Percentiles rank a stretch among this genome's conserved stretches.
These are phyloP conservation scores for Fusarium dlaminii DNA, from an alignment of 2,329 filamentous ascomycete species.

Conservation along the genomic window DNA sequence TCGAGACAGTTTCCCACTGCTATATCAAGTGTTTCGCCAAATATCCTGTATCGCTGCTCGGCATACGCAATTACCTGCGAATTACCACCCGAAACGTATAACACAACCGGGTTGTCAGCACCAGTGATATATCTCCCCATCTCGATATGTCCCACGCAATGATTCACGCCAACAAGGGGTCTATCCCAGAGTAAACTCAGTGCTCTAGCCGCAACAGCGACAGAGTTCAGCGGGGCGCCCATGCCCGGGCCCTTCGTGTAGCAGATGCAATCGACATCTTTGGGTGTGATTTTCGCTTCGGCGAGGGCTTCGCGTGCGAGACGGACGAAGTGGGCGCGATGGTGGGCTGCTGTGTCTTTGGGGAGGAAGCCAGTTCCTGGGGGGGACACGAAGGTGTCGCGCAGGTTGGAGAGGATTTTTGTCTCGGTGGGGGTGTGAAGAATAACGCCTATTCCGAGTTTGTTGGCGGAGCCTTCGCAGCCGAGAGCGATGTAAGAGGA, in stretches of 20 bases:
- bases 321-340: conserved; percentile 83
- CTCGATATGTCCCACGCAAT: conserved; percentile 98
- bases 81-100: conserved; percentile 96
- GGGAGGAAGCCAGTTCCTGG: conserved; percentile 95
- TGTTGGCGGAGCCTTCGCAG: conserved; percentile 95
- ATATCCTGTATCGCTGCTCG: conserved; percentile 93
- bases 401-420: conserved; percentile 87
- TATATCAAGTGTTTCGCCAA: conserved; percentile 96
- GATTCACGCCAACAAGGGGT: conserved; percentile 93
- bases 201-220: conserved; percentile 86
- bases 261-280: conserved; percentile 89
- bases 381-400: conserved; percentile 91
- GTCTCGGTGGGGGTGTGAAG: conserved; percentile 70
- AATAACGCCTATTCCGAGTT: conserved; percentile 94
- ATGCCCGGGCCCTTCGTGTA: conserved; percentile 97
- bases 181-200: conserved; percentile 85
- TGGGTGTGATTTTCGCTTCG: conserved; percentile 68
- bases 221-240: conserved; percentile 89
- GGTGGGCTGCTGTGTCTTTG: conserved; percentile 94
- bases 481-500: conserved; percentile 64
- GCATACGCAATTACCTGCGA: conserved; percentile 98
- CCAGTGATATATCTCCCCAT: conserved; percentile 96
- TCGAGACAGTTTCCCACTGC: conserved; percentile 98
- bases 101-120: conserved; percentile 88
- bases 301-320: conserved; percentile 83